Conservation (phyloP, 139 green algal species). For the Chlamydomonas asymmetrica region DNA sequence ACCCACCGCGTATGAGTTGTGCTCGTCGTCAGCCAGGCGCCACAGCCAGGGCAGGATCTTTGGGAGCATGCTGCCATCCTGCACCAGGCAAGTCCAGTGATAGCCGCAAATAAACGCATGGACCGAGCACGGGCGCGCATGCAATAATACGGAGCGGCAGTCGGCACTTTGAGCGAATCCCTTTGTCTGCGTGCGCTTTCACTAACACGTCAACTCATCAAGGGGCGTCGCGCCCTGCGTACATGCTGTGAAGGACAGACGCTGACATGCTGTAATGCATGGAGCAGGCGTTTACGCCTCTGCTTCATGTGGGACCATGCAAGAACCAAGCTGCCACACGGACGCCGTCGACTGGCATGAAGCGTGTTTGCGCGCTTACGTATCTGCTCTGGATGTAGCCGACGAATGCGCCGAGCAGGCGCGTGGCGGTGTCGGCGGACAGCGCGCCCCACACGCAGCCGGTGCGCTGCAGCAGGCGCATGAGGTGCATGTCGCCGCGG, state of each 20-base stretch:
- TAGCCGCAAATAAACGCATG: too few species aligned
- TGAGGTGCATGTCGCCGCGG: constrained; percentile 28
- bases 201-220: too few species aligned
- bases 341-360: neutral
- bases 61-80: constrained; percentile 42
- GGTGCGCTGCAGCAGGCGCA: constrained; percentile 37
- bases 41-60: constrained; percentile 51
- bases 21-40: constrained; percentile 45
- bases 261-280: too few species aligned
- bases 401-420: constrained; percentile 39
- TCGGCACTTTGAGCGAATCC: too few species aligned
- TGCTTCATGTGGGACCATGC: too few species aligned
- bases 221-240: too few species aligned
- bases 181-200: too few species aligned
- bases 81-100: neutral
- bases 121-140: too few species aligned
- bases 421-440: constrained; percentile 2
- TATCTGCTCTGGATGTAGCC: constrained; percentile 5
- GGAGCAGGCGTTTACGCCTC: too few species aligned
- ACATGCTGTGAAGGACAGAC: too few species aligned
- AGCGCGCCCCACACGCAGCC: constrained; percentile 35
- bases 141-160: too few species aligned
- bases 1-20: constrained; percentile 3
- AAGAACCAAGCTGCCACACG: neutral
- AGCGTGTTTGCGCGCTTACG: constrained; percentile 9